These are phyloP conservation scores for Lactuca sativa DNA, from an alignment of 129 eudicot species.

Conservation along the genomic window DNA sequence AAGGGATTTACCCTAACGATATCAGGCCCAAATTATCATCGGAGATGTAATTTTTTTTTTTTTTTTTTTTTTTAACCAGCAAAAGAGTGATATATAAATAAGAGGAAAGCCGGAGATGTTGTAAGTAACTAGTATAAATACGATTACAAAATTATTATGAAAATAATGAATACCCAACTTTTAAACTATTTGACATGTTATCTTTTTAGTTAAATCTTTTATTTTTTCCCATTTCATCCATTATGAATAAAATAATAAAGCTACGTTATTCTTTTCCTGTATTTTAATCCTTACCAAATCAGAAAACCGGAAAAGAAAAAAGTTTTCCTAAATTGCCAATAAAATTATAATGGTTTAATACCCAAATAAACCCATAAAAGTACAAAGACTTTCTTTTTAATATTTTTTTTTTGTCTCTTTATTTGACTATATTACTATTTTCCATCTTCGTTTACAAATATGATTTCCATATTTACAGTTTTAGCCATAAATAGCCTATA, in stretches of 20 bases:
- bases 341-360: background rate
- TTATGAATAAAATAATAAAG: too few relatives aligned
- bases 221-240: background rate
- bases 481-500: constrained; percentile 63
- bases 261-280: background rate
- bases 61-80: background rate
- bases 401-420: too few relatives aligned
- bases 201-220: background rate
- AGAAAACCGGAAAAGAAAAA: background rate
- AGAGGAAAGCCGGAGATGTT: too few relatives aligned
- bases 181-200: background rate
- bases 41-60: background rate
- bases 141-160: background rate
- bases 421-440: background rate
- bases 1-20: too few relatives aligned
- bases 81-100: too few relatives aligned
- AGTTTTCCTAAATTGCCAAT: background rate
- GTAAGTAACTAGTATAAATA: background rate
- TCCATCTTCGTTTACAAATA: background rate
- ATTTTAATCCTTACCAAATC: too few relatives aligned
- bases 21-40: too few relatives aligned
- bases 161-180: background rate
- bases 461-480: constrained; percentile 40
- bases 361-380: too few relatives aligned
- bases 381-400: too few relatives aligned